Base-by-base conservation (phyloP, 768 basidiomycete species). In the Dioszegia aurantiaca region DNA sequence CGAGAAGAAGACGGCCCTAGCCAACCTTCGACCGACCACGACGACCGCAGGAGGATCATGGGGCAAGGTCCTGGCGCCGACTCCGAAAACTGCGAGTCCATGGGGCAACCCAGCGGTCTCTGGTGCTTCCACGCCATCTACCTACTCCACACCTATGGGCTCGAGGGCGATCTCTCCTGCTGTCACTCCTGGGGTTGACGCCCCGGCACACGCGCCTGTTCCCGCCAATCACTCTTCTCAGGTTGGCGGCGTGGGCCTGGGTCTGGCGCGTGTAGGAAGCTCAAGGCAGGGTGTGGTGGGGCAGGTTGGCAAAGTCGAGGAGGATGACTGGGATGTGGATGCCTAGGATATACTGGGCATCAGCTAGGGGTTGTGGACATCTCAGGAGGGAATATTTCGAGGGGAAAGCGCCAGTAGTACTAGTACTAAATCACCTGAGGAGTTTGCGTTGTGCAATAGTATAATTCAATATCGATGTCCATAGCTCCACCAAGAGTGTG, bases 321-420 rank as follows among this genome's bases (percentile, higher is more conserved):
- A 60, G 14, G 59, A 60, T 49, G 59, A 60, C 36, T 60, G 59
- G 59, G 59, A 60, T 53, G 51, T 53, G 51, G 51, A 53, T 27
- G 36, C 36, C 3, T 53, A 51, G 48, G 48, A 8, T n/a, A n/a
- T n/a, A n/a, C n/a, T n/a, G n/a, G n/a, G n/a, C n/a, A n/a, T n/a
- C n/a, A n/a, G n/a, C n/a, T n/a, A n/a, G n/a, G n/a, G n/a, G n/a
- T n/a, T n/a, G n/a, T n/a, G n/a, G n/a, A n/a, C n/a, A n/a, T n/a
- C n/a, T n/a, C n/a, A n/a, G n/a, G n/a, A n/a, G n/a, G n/a, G n/a
- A n/a, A n/a, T n/a, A n/a, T n/a, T n/a, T n/a, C n/a, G n/a, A n/a
- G n/a, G n/a, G n/a, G n/a, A n/a, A n/a, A n/a, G n/a, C n/a, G n/a
- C n/a, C n/a, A n/a, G n/a, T n/a, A n/a, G n/a, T n/a, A n/a, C n/a